Evolutionary conservation across 495 filamentous ascomycete genomes (phyloP).

Genomic region (Eremomyces bilateralis): DNA sequence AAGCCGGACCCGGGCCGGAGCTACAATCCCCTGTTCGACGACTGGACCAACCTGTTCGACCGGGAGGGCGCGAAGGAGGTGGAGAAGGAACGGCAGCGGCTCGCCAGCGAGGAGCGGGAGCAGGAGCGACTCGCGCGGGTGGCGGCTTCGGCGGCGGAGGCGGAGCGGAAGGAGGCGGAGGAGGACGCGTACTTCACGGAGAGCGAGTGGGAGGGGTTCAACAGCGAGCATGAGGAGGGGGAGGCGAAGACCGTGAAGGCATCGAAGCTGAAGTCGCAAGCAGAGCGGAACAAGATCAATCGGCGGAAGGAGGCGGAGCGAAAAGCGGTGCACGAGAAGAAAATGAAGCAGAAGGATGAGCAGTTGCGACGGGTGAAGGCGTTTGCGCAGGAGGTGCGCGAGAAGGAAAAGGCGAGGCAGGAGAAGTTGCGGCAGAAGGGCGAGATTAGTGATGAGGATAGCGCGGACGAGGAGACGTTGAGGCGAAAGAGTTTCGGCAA

Average conservation of each 20-base stretch:
- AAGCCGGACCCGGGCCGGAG: conserved; percentile 62
- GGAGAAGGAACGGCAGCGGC: conserved; percentile 54
- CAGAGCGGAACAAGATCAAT: conserved; percentile 69
- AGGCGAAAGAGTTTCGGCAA: conserved; percentile 61
- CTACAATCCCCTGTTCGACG: conserved; percentile 74
- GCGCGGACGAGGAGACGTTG: conserved; percentile 35
- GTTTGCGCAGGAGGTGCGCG: conserved; percentile 38
- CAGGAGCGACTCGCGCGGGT: conserved; percentile 23
- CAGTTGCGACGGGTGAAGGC: conserved; percentile 43
- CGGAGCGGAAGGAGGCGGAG: conserved; percentile 33
- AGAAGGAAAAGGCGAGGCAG: conserved; percentile 27
- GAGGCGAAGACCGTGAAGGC: conserved; percentile 30
- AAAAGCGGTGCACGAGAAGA: conserved; percentile 42
- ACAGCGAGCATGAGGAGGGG: conserved; percentile 24
- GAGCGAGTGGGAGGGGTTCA: conserved; percentile 33
- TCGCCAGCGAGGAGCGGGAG: conserved; percentile 44
- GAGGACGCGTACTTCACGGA: conserved; percentile 78
- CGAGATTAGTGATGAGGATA: conserved; percentile 30
- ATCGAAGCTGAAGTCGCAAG: conserved; percentile 61
- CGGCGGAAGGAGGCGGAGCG: conserved; percentile 71
- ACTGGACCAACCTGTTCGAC: conserved; percentile 56
- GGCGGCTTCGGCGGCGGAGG: conserved; percentile 17
- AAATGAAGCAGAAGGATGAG: conserved; percentile 43
- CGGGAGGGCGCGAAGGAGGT: conserved; percentile 59
- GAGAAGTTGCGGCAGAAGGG: conserved; percentile 14